phyloP scores from a whole-genome alignment of 805 yeast genomes.

The Candida nitratophila region DNA sequence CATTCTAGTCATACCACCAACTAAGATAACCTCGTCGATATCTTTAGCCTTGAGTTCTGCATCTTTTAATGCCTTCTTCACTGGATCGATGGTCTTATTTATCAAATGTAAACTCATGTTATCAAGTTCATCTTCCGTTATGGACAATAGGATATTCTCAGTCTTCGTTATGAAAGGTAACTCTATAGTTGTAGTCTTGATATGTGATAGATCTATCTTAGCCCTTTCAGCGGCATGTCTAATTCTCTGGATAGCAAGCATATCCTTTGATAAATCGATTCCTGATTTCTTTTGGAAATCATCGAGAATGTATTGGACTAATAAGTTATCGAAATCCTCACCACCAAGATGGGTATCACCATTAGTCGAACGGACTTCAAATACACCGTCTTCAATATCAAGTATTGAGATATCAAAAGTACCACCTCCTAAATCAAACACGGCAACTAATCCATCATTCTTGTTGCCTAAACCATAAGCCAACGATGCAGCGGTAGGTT shows the following conservation, averaged over 20 bases:
- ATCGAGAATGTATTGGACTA: constrained; percentile 74
- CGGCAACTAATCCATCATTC: constrained; percentile 71
- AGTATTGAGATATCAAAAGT: constrained; percentile 93
- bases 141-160: constrained; percentile 33
- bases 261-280: constrained; percentile 55
- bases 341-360: constrained; percentile 93
- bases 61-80: constrained; percentile 77
- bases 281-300: constrained; percentile 72
- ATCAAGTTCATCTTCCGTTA: constrained; percentile 48
- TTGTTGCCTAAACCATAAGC: constrained; percentile 83
- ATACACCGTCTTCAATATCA: constrained; percentile 95
- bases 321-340: constrained; percentile 79
- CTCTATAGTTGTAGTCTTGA: constrained; percentile 66
- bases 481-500: constrained; percentile 87
- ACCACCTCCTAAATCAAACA: constrained; percentile 96
- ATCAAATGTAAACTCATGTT: constrained; percentile 47
- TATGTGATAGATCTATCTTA: constrained; percentile 76
- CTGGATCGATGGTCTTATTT: constrained; percentile 67
- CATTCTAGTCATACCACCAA: constrained; percentile 92
- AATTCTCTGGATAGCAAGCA: constrained; percentile 78
- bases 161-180: constrained; percentile 66
- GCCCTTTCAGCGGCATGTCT: constrained; percentile 89
- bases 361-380: constrained; percentile 92
- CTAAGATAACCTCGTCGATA: constrained; percentile 74
- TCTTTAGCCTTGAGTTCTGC: constrained; percentile 62